Evolutionary conservation across 176 grass and related monocot genomes (phyloP), one percentile per base, ranked within the genome.

Genomic region (Areca catechu): DNA sequence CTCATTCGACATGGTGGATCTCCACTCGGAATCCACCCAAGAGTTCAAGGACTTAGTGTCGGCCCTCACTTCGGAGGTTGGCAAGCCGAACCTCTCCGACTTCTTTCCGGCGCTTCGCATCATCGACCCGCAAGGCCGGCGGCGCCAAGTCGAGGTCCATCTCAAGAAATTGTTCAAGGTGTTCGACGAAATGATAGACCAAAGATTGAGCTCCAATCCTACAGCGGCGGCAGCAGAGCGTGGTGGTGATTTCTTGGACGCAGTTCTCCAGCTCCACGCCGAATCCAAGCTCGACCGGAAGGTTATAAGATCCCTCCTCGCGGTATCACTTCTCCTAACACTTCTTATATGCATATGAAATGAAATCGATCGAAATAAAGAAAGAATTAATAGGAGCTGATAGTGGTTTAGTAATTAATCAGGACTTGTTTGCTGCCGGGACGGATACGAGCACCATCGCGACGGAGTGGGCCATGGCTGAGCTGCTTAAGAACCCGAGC

Each of bases 401-500:
- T 10, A 9, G 30, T 10, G 7, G 7, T 7, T 37, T 37, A 37
- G 6, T 10, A 37, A 37, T 7, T 37, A 37, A 7, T 6, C 19
- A 80, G 80, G 80, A 89, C 48, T 25, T 81, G 50, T 75, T 89
- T 52, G 64, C 18, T 15, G 81, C 69, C 0, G 77, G 74, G 20
- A 80, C 48, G 4, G 81, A 81, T 16, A 61, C 86, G 3, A 70
- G 19, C 21, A 22, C 75, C 15, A 0, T 24, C 5, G 63, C 70
- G 5, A 60, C 83, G 12, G 83, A 86, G 56, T 92, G 88, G 83
- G 62, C 76, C 14, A 92, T 92, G 75, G 53, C 88, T 10, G 72
- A 86, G 74, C 43, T 86, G 54, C 21, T 92, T 7, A 73, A 67
- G 15, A 82, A 70, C 19, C 79, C 83, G 9, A 29, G 25, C 4